A percentile compares a stretch with the other conserved stretches of the same genome.
phyloP scores from a whole-genome alignment of 805 yeast species.

The Metschnikowia amazonensis region DNA sequence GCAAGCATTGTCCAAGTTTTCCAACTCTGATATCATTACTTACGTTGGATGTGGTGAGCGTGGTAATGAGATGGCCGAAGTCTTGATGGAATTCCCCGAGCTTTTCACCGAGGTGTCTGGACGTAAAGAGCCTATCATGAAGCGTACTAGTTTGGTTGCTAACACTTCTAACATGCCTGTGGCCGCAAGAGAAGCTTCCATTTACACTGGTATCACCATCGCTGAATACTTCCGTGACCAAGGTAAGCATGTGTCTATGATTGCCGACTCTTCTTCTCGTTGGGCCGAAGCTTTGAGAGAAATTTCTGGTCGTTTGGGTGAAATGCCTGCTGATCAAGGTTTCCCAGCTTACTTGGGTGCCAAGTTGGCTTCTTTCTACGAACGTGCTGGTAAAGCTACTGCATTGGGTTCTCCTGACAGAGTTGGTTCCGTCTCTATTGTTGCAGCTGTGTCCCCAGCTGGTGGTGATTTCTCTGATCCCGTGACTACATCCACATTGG shows the following conservation, averaged over 20 bases:
- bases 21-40: constrained; percentile 94
- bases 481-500: constrained; percentile 95
- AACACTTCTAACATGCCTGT: constrained; percentile 99
- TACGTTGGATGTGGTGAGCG: constrained; percentile 95
- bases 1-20: constrained; percentile 93
- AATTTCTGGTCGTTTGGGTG: constrained; percentile 99
- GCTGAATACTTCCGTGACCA: constrained; percentile 99
- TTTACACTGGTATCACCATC: constrained; percentile 96
- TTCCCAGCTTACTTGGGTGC: constrained; percentile 99
- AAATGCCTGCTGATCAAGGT: constrained; percentile 99
- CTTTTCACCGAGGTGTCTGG: constrained; percentile 87
- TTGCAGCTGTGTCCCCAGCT: constrained; percentile 99
- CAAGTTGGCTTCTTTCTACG: constrained; percentile 96
- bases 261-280: constrained; percentile 99
- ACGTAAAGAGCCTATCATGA: constrained; percentile 97
- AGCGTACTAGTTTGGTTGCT: constrained; percentile 97
- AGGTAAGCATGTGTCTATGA: constrained; percentile 98
- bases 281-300: constrained; percentile 99
- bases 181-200: constrained; percentile 99
- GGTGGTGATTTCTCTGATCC: constrained; percentile 99
- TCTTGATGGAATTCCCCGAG: constrained; percentile 99
- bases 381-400: constrained; percentile 97
- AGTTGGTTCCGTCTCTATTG: constrained; percentile 95
- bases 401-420: constrained; percentile 97
- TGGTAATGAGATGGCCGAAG: constrained; percentile 99